These are phyloP conservation scores for Hymenoscyphus infarciens DNA, from an alignment of 2,329 filamentous ascomycete genomes.

Conservation along the genomic window DNA sequence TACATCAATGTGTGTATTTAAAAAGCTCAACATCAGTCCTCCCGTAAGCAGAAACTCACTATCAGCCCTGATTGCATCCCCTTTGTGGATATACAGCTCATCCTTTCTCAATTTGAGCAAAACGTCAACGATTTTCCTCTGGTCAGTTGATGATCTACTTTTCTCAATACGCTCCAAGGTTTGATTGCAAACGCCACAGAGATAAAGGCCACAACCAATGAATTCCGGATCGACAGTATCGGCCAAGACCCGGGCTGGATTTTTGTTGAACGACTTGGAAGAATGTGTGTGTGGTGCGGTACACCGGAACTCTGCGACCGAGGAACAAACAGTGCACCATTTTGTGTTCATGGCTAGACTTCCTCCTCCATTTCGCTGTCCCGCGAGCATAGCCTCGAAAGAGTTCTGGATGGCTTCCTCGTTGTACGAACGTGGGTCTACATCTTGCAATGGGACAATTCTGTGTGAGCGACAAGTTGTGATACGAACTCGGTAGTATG, in stretches of 20 bases:
- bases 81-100: slow-evolving; percentile 10
- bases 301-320: slow-evolving; percentile 20
- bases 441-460: slow-evolving; percentile 12
- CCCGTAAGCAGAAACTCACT: slow-evolving; percentile 19
- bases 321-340: slow-evolving; percentile 31
- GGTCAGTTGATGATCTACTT: background rate
- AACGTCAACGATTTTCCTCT: slow-evolving; percentile 6
- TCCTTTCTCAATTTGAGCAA: slow-evolving; percentile 6
- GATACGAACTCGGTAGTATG: slow-evolving; percentile 20
- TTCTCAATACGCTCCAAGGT: slow-evolving; percentile 14
- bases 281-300: slow-evolving; percentile 7
- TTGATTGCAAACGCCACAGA: slow-evolving; percentile 24
- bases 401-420: slow-evolving; percentile 10
- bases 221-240: background rate
- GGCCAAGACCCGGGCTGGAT: background rate
- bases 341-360: slow-evolving; percentile 59
- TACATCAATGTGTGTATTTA: slow-evolving; percentile 3
- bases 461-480: slow-evolving; percentile 23
- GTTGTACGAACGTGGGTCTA: slow-evolving; percentile 18
- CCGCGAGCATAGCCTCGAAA: slow-evolving; percentile 12
- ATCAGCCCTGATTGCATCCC: slow-evolving; percentile 24
- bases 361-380: slow-evolving; percentile 39
- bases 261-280: background rate
- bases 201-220: slow-evolving; percentile 26
- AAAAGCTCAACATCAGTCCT: slow-evolving; percentile 20